phyloP scores from a whole-genome alignment of 2,329 filamentous ascomycete species.

The Cladosporium sphaerospermum region DNA sequence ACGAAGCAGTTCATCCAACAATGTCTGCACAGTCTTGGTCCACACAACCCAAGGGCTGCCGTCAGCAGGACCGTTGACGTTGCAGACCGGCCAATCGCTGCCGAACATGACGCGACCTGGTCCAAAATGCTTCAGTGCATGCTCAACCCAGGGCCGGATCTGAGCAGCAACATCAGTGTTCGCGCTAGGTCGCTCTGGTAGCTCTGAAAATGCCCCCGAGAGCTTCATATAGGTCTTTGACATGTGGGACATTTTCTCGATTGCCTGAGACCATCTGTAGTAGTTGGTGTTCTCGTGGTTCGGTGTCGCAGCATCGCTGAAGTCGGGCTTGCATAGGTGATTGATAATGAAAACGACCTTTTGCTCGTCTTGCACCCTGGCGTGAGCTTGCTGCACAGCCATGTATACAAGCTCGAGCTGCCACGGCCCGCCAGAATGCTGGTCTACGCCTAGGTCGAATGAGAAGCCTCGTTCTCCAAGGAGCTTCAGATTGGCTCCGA shows the following conservation, averaged over 20 bases:
- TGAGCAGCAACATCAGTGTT: slow-evolving; percentile 53
- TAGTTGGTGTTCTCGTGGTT: slow-evolving; percentile 43
- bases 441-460: slow-evolving; percentile 83
- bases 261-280: slow-evolving; percentile 61
- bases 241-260: slow-evolving; percentile 61
- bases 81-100: slow-evolving; percentile 91
- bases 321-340: slow-evolving; percentile 82
- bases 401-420: slow-evolving; percentile 38
- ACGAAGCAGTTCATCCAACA: slow-evolving; percentile 49
- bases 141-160: slow-evolving; percentile 64
- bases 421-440: slow-evolving; percentile 65
- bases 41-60: slow-evolving; percentile 67
- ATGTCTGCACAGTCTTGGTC: slow-evolving; percentile 61
- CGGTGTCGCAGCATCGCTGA: slow-evolving; percentile 31
- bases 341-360: slow-evolving; percentile 67
- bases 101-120: slow-evolving; percentile 75
- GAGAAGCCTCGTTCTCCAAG: slow-evolving; percentile 54
- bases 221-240: slow-evolving; percentile 78
- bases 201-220: slow-evolving; percentile 78
- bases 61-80: slow-evolving; percentile 53
- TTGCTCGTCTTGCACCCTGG: slow-evolving; percentile 52
- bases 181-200: slow-evolving; percentile 49
- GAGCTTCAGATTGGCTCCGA: slow-evolving; percentile 49
- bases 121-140: slow-evolving; percentile 67
- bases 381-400: slow-evolving; percentile 48